These are phyloP conservation scores for Tetrapisispora iriomotensis DNA, from an alignment of 805 yeast genomes.

Conservation along the genomic window DNA sequence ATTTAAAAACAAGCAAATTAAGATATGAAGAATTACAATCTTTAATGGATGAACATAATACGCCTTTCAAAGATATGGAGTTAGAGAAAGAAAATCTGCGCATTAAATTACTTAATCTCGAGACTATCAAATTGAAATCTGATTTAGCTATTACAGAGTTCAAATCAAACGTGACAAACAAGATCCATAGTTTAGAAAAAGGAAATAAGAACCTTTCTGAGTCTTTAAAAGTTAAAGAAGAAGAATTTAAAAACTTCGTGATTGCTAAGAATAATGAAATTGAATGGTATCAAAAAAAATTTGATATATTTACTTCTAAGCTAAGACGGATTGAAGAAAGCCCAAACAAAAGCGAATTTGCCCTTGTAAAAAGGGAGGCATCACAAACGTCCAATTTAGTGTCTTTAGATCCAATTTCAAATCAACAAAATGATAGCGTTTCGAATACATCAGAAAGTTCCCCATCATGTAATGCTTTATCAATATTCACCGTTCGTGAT, in stretches of 20 bases:
- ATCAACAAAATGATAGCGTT: not conserved
- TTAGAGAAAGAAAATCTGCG: not conserved
- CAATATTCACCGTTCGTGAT: not conserved
- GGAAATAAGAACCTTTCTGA: not conserved
- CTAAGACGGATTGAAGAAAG: constrained; percentile 14
- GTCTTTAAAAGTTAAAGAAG: not conserved
- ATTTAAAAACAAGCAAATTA: constrained; percentile 39
- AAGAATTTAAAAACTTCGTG: not conserved
- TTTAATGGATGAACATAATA: constrained; percentile 44
- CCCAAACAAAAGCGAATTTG: constrained; percentile 26
- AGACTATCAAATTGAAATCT: not conserved
- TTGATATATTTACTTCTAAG: constrained; percentile 37
- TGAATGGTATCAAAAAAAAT: constrained; percentile 48
- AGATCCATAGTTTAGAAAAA: not conserved
- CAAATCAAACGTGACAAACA: constrained; percentile 10
- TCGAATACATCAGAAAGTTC: not conserved
- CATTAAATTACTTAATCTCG: not conserved
- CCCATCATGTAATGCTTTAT: constrained; percentile 1
- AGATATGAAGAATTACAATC: constrained; percentile 47
- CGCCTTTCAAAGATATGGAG: constrained; percentile 40
- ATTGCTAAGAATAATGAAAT: constrained; percentile 38
- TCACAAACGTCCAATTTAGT: constrained; percentile 10
- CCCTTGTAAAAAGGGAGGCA: constrained; percentile 5
- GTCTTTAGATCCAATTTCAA: not conserved
- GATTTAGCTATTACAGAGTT: not conserved